phyloP scores from a whole-genome alignment of 1,139 yeast species.

The Blastobotrys serpentis region DNA sequence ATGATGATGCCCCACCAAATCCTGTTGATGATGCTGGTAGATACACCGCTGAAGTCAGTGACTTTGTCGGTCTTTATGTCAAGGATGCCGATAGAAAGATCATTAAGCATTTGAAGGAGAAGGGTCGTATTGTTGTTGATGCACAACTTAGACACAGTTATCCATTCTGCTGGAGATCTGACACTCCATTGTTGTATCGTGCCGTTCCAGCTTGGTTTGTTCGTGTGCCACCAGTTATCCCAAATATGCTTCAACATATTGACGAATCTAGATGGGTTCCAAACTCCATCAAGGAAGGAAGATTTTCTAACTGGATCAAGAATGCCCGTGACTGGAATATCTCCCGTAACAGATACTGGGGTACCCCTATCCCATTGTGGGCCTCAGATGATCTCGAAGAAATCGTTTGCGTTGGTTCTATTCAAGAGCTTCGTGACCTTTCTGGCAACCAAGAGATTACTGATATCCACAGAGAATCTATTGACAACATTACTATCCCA shows the following conservation, averaged over 20 bases:
- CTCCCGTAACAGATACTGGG: constrained; percentile 99
- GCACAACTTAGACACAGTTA: constrained; percentile 91
- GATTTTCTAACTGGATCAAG: constrained; percentile 96
- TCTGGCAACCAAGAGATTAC: constrained; percentile 79
- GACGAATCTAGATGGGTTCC: constrained; percentile 96
- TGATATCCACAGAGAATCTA: constrained; percentile 90
- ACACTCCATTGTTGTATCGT: constrained; percentile 93
- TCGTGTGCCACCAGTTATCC: constrained; percentile 79
- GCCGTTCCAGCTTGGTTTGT: constrained; percentile 99
- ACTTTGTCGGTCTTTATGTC: constrained; percentile 80
- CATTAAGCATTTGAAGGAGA: constrained; percentile 76
- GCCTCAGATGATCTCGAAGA: constrained; percentile 91
- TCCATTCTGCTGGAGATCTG: constrained; percentile 99
- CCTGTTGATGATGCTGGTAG: constrained; percentile 92
- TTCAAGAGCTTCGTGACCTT: constrained; percentile 77
- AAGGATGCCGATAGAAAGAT: constrained; percentile 94
- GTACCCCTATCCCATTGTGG: constrained; percentile 99
- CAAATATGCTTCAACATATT: constrained; percentile 84
- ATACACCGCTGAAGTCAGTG: constrained; percentile 71
- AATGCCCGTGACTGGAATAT: constrained; percentile 99
- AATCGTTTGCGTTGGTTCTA: constrained; percentile 88
- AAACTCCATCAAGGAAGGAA: constrained; percentile 78
- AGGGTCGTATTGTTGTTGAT: constrained; percentile 71
- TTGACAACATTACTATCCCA: constrained; percentile 90
- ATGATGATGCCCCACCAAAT: constrained; percentile 75